A percentile compares a stretch with the other conserved stretches of the same genome.
These are phyloP conservation scores for Aspergillus neotritici DNA, from an alignment of 2,329 filamentous ascomycete genomes.

Conservation along the genomic window DNA sequence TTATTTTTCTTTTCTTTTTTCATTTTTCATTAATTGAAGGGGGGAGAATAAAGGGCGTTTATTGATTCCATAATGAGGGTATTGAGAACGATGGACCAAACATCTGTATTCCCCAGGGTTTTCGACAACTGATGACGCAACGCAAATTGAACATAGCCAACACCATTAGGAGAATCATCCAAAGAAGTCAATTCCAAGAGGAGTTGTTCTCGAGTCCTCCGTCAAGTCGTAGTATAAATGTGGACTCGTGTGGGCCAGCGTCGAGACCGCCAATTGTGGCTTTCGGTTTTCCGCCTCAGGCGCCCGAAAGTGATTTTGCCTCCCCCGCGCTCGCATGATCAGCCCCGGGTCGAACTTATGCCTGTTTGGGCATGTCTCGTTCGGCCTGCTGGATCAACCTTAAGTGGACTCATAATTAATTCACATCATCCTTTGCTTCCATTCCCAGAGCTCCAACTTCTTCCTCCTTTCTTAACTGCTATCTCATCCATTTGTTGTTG, in stretches of 20 bases:
- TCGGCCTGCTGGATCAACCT: too few relatives aligned
- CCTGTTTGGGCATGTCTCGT: conserved; percentile 2
- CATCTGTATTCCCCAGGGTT: too few relatives aligned
- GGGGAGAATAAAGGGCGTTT: not conserved
- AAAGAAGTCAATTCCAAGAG: too few relatives aligned
- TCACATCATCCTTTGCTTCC: conserved; percentile 4
- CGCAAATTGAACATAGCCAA: not conserved
- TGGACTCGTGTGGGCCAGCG: too few relatives aligned
- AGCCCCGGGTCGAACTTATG: conserved; percentile 11
- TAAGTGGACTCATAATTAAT: conserved; percentile 8
- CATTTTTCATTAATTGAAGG: not conserved
- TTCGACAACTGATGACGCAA: conserved; percentile 6
- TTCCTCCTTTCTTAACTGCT: conserved; percentile 4
- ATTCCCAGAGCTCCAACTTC: conserved; percentile 2
- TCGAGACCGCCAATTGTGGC: too few relatives aligned
- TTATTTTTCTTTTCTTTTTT: not conserved
- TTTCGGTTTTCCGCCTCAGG: conserved; percentile 17
- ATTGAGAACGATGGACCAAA: conserved; percentile 2
- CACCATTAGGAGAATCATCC: too few relatives aligned
- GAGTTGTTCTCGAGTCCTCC: too few relatives aligned
- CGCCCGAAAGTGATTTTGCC: conserved; percentile 14
- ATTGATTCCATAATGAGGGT: conserved; percentile 16
- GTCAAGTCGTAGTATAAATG: too few relatives aligned
- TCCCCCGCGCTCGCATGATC: conserved; percentile 39
- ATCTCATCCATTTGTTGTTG: not conserved